These are phyloP conservation scores for Trichoderma endophyticum DNA, from an alignment of 2,329 filamentous ascomycete species.

Conservation along the genomic window DNA sequence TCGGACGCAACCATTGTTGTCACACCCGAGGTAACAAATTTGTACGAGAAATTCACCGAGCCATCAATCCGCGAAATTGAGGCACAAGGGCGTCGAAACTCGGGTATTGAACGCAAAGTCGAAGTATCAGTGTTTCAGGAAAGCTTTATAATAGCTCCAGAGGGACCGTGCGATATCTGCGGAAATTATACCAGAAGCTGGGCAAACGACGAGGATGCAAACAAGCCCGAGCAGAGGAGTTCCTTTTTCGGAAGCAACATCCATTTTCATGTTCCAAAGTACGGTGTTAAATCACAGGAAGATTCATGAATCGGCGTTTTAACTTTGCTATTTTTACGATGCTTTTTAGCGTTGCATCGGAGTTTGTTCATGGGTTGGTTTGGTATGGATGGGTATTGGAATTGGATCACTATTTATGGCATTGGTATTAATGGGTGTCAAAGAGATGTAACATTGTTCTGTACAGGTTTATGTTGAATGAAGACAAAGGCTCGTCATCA, in stretches of 20 bases:
- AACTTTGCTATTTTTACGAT: neutral
- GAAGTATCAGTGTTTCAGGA: slow-evolving; percentile 12
- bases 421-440: neutral
- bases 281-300: neutral
- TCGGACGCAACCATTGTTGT: neutral
- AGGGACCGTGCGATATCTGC: slow-evolving; percentile 2
- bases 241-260: slow-evolving; percentile 24
- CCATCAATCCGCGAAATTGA: neutral
- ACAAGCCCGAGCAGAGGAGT: slow-evolving; percentile 20
- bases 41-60: neutral
- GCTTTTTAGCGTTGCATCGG: neutral
- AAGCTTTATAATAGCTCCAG: neutral
- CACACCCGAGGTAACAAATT: neutral
- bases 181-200: slow-evolving; percentile 27
- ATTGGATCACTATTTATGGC: neutral
- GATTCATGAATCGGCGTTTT: neutral
- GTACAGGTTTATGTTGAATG: neutral
- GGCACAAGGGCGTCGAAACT: neutral
- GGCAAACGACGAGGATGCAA: slow-evolving; percentile 18
- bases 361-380: neutral
- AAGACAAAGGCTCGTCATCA: neutral
- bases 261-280: slow-evolving; percentile 18
- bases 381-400: neutral
- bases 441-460: neutral
- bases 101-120: slow-evolving; percentile 2